Conservation (phyloP, 345 rosid species). For the Streptanthus diversifolius region DNA sequence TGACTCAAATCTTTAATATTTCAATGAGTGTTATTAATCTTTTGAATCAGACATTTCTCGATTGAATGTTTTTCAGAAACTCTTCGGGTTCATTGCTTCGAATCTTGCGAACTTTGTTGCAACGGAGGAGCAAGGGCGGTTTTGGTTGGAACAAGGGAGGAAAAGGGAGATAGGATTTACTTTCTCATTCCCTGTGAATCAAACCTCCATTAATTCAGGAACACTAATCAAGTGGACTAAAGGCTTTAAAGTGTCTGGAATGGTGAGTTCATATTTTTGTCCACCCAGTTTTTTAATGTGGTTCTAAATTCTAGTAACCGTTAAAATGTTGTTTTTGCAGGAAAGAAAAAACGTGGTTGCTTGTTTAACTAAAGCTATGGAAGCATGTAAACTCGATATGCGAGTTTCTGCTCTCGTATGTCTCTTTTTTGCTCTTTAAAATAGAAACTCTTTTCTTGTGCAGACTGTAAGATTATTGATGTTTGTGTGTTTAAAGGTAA, state of each 20-base stretch:
- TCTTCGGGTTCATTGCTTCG: conserved; percentile 75
- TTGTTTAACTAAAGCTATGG: conserved; percentile 83
- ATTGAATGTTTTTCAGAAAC: conserved; percentile 44
- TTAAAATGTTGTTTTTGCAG: conserved; percentile 35
- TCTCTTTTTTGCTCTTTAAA: neutral
- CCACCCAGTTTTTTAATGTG: neutral
- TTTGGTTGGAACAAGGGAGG: conserved; percentile 50
- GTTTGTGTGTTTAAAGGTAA: conserved; percentile 47
- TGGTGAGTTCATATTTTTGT: conserved; percentile 38
- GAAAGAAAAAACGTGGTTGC: conserved; percentile 75
- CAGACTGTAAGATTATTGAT: neutral
- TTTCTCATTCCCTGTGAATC: conserved; percentile 82
- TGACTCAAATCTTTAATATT: neutral
- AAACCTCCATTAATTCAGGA: conserved; percentile 74
- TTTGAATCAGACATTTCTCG: neutral
- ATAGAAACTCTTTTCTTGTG: neutral
- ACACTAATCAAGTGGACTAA: conserved; percentile 81
- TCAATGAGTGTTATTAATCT: neutral
- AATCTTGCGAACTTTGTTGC: conserved; percentile 52
- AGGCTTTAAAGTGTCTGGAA: conserved; percentile 80
- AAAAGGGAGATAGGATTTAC: conserved; percentile 83
- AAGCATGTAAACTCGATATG: conserved; percentile 61
- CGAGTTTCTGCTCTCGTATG: conserved; percentile 75
- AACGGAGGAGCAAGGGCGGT: conserved; percentile 47
- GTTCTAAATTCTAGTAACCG: neutral